These are phyloP conservation scores for Aspergillus brunneoviolaceus DNA, from an alignment of 2,329 filamentous ascomycete genomes.

Conservation along the genomic window DNA sequence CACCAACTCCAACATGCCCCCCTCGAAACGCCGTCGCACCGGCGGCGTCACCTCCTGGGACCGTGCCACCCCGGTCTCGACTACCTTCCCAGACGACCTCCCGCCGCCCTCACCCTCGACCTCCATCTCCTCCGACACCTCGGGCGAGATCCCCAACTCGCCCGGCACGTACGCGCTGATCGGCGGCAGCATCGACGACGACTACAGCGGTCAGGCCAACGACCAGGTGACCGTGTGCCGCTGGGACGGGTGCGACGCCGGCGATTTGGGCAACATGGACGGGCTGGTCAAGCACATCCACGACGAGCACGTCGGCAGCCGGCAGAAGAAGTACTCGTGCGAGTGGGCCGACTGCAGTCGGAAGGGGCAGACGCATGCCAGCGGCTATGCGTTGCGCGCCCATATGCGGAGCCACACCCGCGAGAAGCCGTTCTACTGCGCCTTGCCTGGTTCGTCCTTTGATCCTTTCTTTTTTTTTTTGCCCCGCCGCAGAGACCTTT, in stretches of 20 bases:
- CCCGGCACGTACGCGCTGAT: slow-evolving; percentile 53
- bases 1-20: slow-evolving; percentile 42
- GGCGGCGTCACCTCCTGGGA: slow-evolving; percentile 46
- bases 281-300: slow-evolving; percentile 80
- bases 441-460: slow-evolving; percentile 69
- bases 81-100: slow-evolving; percentile 40
- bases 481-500: no score
- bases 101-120: slow-evolving; percentile 54
- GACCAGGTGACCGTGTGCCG: slow-evolving; percentile 76
- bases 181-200: slow-evolving; percentile 47
- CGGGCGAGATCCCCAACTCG: slow-evolving; percentile 76
- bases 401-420: slow-evolving; percentile 98
- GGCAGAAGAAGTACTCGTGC: slow-evolving; percentile 97
- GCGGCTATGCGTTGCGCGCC: slow-evolving; percentile 90
- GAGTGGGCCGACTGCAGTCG: slow-evolving; percentile 89
- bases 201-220: slow-evolving; percentile 69
- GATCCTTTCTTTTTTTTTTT: no score
- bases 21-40: slow-evolving; percentile 51
- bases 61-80: slow-evolving; percentile 52
- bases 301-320: slow-evolving; percentile 87
- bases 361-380: slow-evolving; percentile 89
- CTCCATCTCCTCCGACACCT: slow-evolving; percentile 87
- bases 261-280: slow-evolving; percentile 78
- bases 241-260: slow-evolving; percentile 72
- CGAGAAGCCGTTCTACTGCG: slow-evolving; percentile 98